Conservation (phyloP, 257 asterid species). For the Solanum arcanum region DNA sequence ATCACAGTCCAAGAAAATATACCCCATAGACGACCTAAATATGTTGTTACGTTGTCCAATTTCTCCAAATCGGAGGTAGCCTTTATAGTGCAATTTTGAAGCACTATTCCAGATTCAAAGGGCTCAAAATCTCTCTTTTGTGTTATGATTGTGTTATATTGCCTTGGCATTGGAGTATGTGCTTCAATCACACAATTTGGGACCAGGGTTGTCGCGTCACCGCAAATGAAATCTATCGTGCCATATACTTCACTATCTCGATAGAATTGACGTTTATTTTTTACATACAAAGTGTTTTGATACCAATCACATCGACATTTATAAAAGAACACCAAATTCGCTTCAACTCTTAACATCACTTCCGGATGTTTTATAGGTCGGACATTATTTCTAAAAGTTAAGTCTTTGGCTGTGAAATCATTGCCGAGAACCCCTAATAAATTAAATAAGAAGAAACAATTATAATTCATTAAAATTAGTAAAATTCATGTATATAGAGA, state of each 20-base stretch:
- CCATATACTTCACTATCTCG: too few species aligned
- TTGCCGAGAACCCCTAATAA: not conserved
- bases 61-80: not conserved
- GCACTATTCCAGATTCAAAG: too few species aligned
- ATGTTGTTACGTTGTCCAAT: not conserved
- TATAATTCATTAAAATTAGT: not conserved
- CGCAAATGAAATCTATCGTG: too few species aligned
- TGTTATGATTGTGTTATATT: too few species aligned
- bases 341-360: not conserved
- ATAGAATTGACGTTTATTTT: not conserved
- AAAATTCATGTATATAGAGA: not conserved
- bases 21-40: not conserved
- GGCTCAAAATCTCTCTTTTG: too few species aligned
- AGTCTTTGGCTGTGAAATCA: not conserved
- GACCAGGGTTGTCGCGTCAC: too few species aligned
- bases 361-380: not conserved
- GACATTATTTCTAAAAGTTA: conserved; percentile 2
- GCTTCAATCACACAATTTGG: too few species aligned
- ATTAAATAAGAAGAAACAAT: not conserved
- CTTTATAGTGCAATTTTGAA: too few species aligned
- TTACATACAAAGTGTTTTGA: not conserved
- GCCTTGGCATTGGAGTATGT: too few species aligned
- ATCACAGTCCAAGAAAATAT: too few species aligned
- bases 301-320: not conserved
- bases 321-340: not conserved